phyloP scores from a whole-genome alignment of 1,284 basidiomycete genomes.

The Melanopsichium pennsylvanicum region DNA sequence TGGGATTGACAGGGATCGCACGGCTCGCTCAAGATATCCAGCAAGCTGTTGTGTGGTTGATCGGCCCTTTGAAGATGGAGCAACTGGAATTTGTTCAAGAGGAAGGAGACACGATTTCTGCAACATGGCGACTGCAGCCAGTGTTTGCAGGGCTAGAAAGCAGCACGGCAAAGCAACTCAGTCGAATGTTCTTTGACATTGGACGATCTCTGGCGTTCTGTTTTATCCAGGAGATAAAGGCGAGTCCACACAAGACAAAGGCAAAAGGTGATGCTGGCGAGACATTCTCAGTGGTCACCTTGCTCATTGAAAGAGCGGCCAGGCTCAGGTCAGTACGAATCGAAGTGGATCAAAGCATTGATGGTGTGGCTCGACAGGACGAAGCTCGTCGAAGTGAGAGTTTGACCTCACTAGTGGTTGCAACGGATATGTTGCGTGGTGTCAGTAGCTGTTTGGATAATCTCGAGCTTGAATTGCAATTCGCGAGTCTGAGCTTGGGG shows the following conservation, averaged over 20 bases:
- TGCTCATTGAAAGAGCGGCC: constrained; percentile 9
- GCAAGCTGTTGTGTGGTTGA: background rate
- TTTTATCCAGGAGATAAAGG: constrained; percentile 7
- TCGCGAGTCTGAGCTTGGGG: background rate
- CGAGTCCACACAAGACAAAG: background rate
- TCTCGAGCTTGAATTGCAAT: constrained; percentile 9
- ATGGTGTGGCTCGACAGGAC: background rate
- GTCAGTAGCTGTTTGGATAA: constrained; percentile 35
- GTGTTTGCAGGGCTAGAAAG: constrained; percentile 10
- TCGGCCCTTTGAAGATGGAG: constrained; percentile 12
- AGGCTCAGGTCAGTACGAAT: constrained; percentile 9
- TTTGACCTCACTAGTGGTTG: constrained; percentile 31
- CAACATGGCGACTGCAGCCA: constrained; percentile 22
- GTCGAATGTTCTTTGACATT: constrained; percentile 17
- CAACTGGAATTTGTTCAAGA: constrained; percentile 12
- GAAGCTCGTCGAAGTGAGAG: constrained; percentile 2
- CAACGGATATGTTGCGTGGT: constrained; percentile 42
- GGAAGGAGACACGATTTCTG: background rate
- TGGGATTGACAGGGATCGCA: background rate
- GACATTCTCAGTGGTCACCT: constrained; percentile 8
- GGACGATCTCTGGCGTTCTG: constrained; percentile 15
- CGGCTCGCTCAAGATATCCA: constrained; percentile 14
- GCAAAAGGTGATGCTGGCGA: background rate
- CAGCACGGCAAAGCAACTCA: constrained; percentile 17
- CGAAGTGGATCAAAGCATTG: background rate